These are phyloP conservation scores for Nakaseomyces uthaithaninus DNA, from an alignment of 1,139 yeast genomes.

Conservation along the genomic window DNA sequence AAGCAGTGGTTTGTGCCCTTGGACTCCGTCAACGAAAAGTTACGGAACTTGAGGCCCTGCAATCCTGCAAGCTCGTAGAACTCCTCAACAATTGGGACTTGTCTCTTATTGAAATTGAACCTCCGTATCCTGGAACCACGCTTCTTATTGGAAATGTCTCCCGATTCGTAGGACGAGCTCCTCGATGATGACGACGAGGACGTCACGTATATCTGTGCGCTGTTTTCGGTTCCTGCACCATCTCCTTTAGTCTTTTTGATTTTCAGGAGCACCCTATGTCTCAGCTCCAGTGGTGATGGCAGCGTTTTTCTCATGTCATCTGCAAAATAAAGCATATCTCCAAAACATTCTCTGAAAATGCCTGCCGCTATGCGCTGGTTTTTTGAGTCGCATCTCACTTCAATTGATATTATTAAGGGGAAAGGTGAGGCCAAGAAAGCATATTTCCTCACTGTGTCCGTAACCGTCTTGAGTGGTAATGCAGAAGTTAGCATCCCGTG, in stretches of 20 bases:
- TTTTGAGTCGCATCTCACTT: slow-evolving; percentile 62
- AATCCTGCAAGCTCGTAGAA: slow-evolving; percentile 57
- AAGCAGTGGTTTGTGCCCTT: slow-evolving; percentile 76
- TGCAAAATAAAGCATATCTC: slow-evolving; percentile 41
- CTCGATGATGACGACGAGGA: slow-evolving; percentile 12
- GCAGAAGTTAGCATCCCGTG: slow-evolving; percentile 86
- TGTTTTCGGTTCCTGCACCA: neutral
- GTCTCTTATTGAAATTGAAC: slow-evolving; percentile 24
- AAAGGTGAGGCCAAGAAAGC: slow-evolving; percentile 78
- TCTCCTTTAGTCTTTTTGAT: slow-evolving; percentile 50
- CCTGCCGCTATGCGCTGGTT: slow-evolving; percentile 55
- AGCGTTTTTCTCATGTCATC: slow-evolving; percentile 29
- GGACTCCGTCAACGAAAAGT: slow-evolving; percentile 80
- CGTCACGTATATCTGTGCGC: neutral
- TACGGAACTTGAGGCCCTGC: slow-evolving; percentile 69
- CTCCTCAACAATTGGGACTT: slow-evolving; percentile 39
- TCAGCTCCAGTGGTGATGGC: slow-evolving; percentile 68
- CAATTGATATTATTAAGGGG: slow-evolving; percentile 84
- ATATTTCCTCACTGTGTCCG: slow-evolving; percentile 66
- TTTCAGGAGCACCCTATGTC: slow-evolving; percentile 63
- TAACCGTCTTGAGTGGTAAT: slow-evolving; percentile 60
- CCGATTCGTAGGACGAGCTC: slow-evolving; percentile 21
- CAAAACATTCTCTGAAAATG: slow-evolving; percentile 48
- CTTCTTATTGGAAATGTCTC: slow-evolving; percentile 14
- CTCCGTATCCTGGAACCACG: slow-evolving; percentile 25